These are phyloP conservation scores for Rosellinia necatrix DNA, from an alignment of 2,329 filamentous ascomycete genomes.

Conservation along the genomic window DNA sequence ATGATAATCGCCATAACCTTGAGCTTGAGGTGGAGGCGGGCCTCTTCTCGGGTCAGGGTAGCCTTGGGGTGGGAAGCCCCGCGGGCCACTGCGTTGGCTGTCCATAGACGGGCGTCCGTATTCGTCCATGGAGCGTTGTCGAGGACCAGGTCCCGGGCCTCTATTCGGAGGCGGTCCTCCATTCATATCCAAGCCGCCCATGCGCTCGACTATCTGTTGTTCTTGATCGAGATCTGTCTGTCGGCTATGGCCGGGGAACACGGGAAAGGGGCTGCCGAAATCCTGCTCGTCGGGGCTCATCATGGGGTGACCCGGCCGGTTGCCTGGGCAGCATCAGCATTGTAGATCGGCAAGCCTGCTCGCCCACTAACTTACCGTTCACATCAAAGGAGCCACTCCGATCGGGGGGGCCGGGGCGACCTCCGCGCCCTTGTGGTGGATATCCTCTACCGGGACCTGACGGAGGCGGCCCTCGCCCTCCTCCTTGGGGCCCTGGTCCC, in stretches of 20 bases:
- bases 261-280: constrained; percentile 49
- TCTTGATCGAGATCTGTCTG: constrained; percentile 49
- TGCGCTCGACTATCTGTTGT: constrained; percentile 46
- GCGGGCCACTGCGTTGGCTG: constrained; percentile 38
- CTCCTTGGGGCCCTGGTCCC: constrained; percentile 24
- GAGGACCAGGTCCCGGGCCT: constrained; percentile 42
- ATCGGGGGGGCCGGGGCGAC: constrained; percentile 47
- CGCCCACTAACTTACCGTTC: constrained; percentile 31
- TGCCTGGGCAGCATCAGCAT: constrained; percentile 32
- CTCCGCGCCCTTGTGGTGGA: constrained; percentile 19
- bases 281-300: constrained; percentile 41
- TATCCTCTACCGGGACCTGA: constrained; percentile 26
- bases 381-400: constrained; percentile 46
- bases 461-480: constrained; percentile 22
- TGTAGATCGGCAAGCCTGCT: neutral
- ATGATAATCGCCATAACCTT: constrained; percentile 45
- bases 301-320: constrained; percentile 31
- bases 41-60: constrained; percentile 46
- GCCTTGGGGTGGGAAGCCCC: constrained; percentile 45
- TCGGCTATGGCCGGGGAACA: constrained; percentile 48
- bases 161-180: constrained; percentile 39
- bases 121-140: constrained; percentile 43
- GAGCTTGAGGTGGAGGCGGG: constrained; percentile 38
- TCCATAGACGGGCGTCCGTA: constrained; percentile 45
- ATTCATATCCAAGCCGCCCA: constrained; percentile 49